A percentile compares a stretch with the other conserved stretches of the same genome.
Conservation (phyloP, 371 early-diverging fungal species). For the Coemansia sp. region DNA sequence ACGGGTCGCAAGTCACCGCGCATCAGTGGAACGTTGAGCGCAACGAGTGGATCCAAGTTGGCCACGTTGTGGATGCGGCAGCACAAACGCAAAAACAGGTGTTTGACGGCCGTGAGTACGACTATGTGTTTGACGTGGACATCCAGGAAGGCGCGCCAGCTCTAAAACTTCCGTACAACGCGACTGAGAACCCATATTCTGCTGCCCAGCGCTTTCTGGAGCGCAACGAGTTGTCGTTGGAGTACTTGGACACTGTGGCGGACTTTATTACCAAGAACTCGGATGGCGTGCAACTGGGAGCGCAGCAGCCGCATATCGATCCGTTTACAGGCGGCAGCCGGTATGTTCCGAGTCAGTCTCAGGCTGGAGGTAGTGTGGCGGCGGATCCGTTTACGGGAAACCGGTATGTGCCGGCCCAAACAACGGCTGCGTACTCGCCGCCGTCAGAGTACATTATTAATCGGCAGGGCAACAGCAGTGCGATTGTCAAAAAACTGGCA, state of each 20-base stretch:
- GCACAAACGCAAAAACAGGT: conserved; percentile 73
- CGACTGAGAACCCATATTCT: conserved; percentile 89
- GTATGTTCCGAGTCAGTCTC: conserved; percentile 44
- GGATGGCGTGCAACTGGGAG: conserved; percentile 59
- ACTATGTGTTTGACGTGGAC: conserved; percentile 97
- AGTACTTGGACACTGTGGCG: conserved; percentile 88
- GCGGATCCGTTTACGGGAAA: conserved; percentile 58
- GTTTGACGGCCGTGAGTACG: conserved; percentile 89
- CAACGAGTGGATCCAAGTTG: conserved; percentile 86
- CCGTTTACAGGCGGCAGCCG: conserved; percentile 61
- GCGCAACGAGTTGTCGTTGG: conserved; percentile 75
- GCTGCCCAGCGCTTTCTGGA: conserved; percentile 91
- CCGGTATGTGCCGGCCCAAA: conserved; percentile 43
- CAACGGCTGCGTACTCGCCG: conserved; percentile 20
- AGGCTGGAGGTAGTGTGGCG: not conserved
- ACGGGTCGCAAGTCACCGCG: conserved; percentile 44
- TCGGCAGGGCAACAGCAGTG: conserved; percentile 70
- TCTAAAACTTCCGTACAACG: conserved; percentile 91
- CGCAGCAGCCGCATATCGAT: conserved; percentile 26
- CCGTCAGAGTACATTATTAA: conserved; percentile 59
- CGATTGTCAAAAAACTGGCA: conserved; percentile 70
- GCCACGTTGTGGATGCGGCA: conserved; percentile 91
- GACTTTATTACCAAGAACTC: conserved; percentile 91
- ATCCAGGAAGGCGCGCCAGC: conserved; percentile 76
- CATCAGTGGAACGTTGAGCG: conserved; percentile 68